Percentiles rank a stretch among this genome's conserved stretches.
Conservation (phyloP, 2,329 filamentous ascomycete species). For the Calonectria fujianensis region DNA sequence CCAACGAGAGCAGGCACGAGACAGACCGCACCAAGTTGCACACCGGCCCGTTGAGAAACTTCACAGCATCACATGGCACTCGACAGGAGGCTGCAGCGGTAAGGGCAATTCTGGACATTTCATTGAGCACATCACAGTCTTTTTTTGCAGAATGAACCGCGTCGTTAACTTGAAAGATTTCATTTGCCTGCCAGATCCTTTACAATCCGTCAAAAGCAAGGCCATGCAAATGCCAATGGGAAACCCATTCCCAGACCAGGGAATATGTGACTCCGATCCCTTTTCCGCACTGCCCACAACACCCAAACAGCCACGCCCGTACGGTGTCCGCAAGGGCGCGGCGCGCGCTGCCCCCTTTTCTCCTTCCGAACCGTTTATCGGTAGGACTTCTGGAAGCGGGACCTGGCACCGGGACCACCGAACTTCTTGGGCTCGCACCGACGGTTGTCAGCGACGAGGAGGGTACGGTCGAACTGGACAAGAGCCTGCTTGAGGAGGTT, state of each 20-base stretch:
- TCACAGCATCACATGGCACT: conserved; percentile 27
- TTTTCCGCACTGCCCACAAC: conserved; percentile 58
- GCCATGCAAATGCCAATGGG: conserved; percentile 71
- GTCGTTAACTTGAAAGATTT: conserved; percentile 67
- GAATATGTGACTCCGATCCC: conserved; percentile 63
- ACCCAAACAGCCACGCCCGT: conserved; percentile 38
- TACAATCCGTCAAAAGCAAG: conserved; percentile 70
- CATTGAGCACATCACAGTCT: conserved; percentile 52
- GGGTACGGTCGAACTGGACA: conserved; percentile 95
- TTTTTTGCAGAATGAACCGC: conserved; percentile 46
- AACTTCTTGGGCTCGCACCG: conserved; percentile 99
- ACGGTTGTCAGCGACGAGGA: conserved; percentile 99
- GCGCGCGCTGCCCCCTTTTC: conserved; percentile 48
- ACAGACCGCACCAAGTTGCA: conserved; percentile 19
- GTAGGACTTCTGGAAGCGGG: conserved; percentile 99
- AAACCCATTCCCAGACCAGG: conserved; percentile 64
- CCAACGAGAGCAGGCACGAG: neutral
- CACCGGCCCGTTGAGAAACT: conserved; percentile 8
- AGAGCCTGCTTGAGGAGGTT: conserved; percentile 99
- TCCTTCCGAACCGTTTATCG: conserved; percentile 78
- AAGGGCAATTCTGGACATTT: conserved; percentile 48
- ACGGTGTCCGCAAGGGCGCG: conserved; percentile 26
- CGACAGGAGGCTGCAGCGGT: conserved; percentile 37
- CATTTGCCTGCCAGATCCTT: conserved; percentile 72
- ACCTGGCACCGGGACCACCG: conserved; percentile 92